These are phyloP conservation scores for Escovopsis sp. DNA, from an alignment of 2,329 filamentous ascomycete genomes.

Conservation along the genomic window DNA sequence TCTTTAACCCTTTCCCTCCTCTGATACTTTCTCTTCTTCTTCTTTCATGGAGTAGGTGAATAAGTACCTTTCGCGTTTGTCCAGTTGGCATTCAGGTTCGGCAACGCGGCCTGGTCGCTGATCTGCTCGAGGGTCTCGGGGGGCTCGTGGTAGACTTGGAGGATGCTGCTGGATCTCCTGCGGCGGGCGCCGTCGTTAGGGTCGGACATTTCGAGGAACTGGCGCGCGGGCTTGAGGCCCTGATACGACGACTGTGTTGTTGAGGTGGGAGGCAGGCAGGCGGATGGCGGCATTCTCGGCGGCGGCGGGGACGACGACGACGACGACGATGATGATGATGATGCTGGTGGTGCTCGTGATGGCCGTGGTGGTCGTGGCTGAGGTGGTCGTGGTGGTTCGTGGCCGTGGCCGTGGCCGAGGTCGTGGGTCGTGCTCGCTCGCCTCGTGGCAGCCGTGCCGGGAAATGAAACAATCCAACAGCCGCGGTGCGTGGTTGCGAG, in stretches of 20 bases:
- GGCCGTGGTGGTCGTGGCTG: too few species aligned
- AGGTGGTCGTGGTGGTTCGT: too few species aligned
- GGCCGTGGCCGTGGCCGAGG: too few species aligned
- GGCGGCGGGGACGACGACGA: too few species aligned
- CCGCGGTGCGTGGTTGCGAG: too few species aligned
- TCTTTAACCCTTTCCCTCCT: too few species aligned
- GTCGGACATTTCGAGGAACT: conserved; percentile 47
- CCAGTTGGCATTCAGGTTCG: conserved; percentile 96
- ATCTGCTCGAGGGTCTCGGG: conserved; percentile 94
- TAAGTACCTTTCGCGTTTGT: conserved; percentile 88
- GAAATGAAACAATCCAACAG: too few species aligned
- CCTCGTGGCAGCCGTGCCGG: too few species aligned
- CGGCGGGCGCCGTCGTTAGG: conserved; percentile 53
- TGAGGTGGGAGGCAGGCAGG: conserved; percentile 58
- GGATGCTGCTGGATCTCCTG: conserved; percentile 90
- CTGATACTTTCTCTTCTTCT: background rate
- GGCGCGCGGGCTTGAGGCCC: conserved; percentile 53
- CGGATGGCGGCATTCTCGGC: conserved; percentile 66
- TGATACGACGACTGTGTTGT: conserved; percentile 46
- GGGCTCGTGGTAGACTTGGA: conserved; percentile 87
- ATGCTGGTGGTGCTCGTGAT: too few species aligned
- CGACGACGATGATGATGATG: too few species aligned
- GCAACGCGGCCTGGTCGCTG: conserved; percentile 86
- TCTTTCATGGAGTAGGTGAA: background rate
- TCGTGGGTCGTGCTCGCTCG: too few species aligned